Evolutionary conservation across 1,284 basidiomycete genomes (phyloP), one percentile per base, ranked within the genome.

Genomic region (Heterobasidion occidentale): DNA sequence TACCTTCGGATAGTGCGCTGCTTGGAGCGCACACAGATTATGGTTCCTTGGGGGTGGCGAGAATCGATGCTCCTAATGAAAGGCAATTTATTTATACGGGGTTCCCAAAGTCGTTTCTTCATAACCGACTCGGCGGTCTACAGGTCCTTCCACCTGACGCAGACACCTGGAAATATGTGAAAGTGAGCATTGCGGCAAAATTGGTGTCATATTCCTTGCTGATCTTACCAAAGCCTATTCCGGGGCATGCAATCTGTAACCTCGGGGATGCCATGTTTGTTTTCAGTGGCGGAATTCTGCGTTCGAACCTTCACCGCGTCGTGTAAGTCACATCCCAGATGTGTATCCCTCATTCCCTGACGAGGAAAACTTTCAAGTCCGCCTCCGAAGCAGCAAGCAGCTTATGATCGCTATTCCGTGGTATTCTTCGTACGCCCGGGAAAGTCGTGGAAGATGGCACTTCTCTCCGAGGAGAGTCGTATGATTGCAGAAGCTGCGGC

Each of bases 121-220:
- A 86, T 66, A 88, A 88, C 65, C 77, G 78, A 14, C 76, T 90
- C 0, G 87, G 87, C 3, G 88, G 88, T 0, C 70, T 90, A 6
- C 88, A 90, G 62, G 85, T 89, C 1, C 73, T 88, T 46, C 76
- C 78, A 1, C 85, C 85, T 0, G 81, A 80, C 2, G 70, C 77
- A 11, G 74, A 80, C n/a, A 68, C 76, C 20, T 90, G 87, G 87
- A 80, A 82, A 61, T 89, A 87, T 60, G 74, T 88, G 58, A 78
- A 78, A 72, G 84, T 83, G 53, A 48, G 12, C 46, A 19, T 1
- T 17, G 19, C 46, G n/a, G 11, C 5, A 17, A 27, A n/a, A 0
- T 33, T 14, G 46, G 11, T 1, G 46, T 48, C 15, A 48, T 20
- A 11, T 20, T 1, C 12, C 11, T 4, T 9, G 19, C 46, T 7